A percentile compares a stretch with the other conserved stretches of the same genome.
phyloP scores from a whole-genome alignment of 257 asterid species.

The Jacaranda copaia region DNA sequence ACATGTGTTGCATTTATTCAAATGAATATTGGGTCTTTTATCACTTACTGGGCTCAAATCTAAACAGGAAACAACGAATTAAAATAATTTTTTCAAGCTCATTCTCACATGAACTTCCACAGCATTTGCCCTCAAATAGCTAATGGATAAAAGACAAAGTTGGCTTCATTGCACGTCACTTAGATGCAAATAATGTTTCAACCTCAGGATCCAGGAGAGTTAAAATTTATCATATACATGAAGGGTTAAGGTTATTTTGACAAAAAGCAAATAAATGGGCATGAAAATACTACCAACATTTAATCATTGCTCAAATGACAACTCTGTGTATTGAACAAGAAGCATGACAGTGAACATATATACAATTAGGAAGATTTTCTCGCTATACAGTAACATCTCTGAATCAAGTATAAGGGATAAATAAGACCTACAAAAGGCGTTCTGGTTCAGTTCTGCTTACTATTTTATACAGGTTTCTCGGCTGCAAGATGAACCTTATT shows the following conservation, averaged over 20 bases:
- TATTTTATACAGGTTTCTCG: conserved; percentile 40
- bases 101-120: too few relatives aligned
- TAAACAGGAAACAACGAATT: too few relatives aligned
- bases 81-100: too few relatives aligned
- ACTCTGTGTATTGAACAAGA: not conserved
- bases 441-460: not conserved
- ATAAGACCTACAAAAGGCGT: conserved; percentile 1
- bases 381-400: conserved; percentile 37
- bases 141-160: not conserved
- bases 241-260: too few relatives aligned
- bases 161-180: not conserved
- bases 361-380: conserved; percentile 30
- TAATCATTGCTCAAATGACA: not conserved
- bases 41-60: too few relatives aligned
- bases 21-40: too few relatives aligned
- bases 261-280: too few relatives aligned
- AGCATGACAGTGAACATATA: conserved; percentile 11
- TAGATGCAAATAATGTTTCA: not conserved
- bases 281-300: not conserved
- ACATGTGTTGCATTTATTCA: too few relatives aligned
- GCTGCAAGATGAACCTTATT: conserved; percentile 55
- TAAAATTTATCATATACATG: too few relatives aligned
- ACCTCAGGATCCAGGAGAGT: too few relatives aligned
- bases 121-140: too few relatives aligned
- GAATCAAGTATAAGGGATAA: conserved; percentile 5